phyloP scores from a whole-genome alignment of 2,329 filamentous ascomycete genomes.

The Arthroderma sp. region DNA sequence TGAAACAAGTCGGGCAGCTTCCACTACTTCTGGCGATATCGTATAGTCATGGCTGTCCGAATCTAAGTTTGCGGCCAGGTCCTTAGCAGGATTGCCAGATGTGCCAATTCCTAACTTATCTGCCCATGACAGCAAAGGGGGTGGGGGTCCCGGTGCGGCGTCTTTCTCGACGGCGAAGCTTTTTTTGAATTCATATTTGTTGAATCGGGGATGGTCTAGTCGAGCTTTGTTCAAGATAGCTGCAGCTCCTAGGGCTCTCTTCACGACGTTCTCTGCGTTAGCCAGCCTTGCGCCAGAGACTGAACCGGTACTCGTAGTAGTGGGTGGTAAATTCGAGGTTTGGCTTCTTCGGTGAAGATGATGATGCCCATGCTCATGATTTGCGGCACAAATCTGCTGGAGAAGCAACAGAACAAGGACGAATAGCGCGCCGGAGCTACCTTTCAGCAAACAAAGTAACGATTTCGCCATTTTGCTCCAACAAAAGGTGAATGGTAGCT shows the following conservation, averaged over 20 bases:
- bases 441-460: no score
- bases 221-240: constrained; percentile 1
- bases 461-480: no score
- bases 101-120: no score
- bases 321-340: no score
- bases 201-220: constrained; percentile 1
- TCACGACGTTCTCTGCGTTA: not conserved
- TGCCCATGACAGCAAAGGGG: no score
- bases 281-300: no score
- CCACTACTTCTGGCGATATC: constrained; percentile 6
- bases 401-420: not conserved
- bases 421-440: not conserved
- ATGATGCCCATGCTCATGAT: not conserved
- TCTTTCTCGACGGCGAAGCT: no score
- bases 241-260: not conserved
- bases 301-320: no score
- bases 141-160: no score
- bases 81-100: no score
- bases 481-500: no score
- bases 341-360: not conserved
- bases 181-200: constrained; percentile 1
- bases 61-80: no score
- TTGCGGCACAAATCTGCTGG: not conserved
- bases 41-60: not conserved
- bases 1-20: constrained; percentile 9